Evolutionary conservation across 139 green algal genomes (phyloP).

Genomic region (Coccomyxa sp.): DNA sequence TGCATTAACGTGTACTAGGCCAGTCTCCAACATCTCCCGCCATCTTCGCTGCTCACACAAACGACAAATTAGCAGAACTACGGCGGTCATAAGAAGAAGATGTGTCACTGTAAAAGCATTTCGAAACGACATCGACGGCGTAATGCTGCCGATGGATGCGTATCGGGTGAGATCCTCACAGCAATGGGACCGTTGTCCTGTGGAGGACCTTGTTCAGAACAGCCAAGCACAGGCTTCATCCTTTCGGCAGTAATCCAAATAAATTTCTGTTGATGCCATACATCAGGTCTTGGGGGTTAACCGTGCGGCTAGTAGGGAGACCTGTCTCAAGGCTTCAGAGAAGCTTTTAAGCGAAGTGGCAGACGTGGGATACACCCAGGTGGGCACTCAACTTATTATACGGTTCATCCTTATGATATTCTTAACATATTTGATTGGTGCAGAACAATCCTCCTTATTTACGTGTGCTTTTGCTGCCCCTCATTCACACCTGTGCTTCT

Average conservation of each 20-base stretch:
- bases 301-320: neutral
- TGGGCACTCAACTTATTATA: neutral
- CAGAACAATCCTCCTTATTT: no score
- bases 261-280: neutral
- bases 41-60: no score
- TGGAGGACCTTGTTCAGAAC: neutral
- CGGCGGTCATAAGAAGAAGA: no score
- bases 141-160: neutral
- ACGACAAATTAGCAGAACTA: no score
- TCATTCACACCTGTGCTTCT: neutral
- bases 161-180: neutral
- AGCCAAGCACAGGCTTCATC: neutral
- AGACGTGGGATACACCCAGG: conserved; percentile 1
- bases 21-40: no score
- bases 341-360: neutral
- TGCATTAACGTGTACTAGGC: no score
- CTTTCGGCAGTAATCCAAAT: neutral
- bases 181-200: neutral
- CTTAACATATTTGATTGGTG: no score
- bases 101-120: neutral
- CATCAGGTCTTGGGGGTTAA: neutral
- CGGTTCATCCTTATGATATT: no score
- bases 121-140: neutral
- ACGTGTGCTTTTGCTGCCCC: no score
- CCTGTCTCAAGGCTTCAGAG: neutral